Evolutionary conservation across 148 eudicot genomes (phyloP), one percentile per base, ranked within the genome.

Genomic region (Rhododendron ovatum): DNA sequence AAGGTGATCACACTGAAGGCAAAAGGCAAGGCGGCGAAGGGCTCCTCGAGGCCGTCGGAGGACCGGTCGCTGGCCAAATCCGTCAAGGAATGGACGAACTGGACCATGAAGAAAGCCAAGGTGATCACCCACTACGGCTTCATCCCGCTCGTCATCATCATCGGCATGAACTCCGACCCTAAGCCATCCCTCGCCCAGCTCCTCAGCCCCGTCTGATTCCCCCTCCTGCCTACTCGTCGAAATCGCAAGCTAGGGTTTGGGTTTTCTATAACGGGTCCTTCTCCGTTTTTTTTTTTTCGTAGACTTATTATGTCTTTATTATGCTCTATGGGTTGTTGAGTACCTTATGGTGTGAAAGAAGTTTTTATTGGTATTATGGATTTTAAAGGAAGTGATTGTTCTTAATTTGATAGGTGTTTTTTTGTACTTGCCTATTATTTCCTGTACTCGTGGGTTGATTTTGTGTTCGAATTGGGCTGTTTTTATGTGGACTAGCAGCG

Each of bases 111-210:
- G 93, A 93, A 92, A 50, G 96, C 93, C 39, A 95, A 92, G 84
- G 95, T 95, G 63, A 63, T 88, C 59, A 89, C 91, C 55, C 98
- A 95, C 88, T 95, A 92, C 17, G 98, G 98, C 1, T 95, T 92
- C 85, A 95, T 95, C 33, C 98, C 98, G 1, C 55, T 95, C 24
- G 85, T 95, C 57, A 93, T 95, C 86, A 78, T 90, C 87, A 85
- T 95, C 71, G 98, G 96, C 84, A 95, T 95, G 98, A 93, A 92
- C 76, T 90, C 98, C 51, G 95, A 95, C 8, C 98, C 98, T 85
- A 94, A 94, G 82, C 98, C 98, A 13, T 86, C 96, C 7, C 80
- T 91, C 30, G 92, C 93, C 28, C 98, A 95, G 87, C 98, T 95
- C 85, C 92, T 95, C 71, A 88, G 92, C 89, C 96, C 98, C 1